These are phyloP conservation scores for Boletus huronensis DNA, from an alignment of 768 basidiomycete species.

Conservation along the genomic window DNA sequence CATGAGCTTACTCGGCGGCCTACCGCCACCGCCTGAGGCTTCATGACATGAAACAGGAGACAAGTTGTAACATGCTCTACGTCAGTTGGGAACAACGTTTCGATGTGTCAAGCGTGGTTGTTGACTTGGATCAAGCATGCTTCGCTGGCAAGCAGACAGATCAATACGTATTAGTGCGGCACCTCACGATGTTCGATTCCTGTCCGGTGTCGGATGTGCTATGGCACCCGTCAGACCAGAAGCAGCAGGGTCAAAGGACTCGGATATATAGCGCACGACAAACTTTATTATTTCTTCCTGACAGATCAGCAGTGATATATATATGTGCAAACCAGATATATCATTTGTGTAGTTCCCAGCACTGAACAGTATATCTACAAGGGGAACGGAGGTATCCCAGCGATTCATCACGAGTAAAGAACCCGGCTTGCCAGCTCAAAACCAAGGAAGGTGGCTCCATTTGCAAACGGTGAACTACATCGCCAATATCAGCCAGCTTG, in stretches of 20 bases:
- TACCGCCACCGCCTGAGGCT: not conserved
- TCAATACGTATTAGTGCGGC: not conserved
- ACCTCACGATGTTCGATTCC: not conserved
- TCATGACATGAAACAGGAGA: conserved; percentile 4
- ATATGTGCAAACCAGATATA: not conserved
- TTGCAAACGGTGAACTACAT: conserved; percentile 86
- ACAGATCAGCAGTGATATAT: conserved; percentile 4
- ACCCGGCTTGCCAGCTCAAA: conserved; percentile 88
- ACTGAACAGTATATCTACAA: not conserved
- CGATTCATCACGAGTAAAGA: conserved; percentile 40
- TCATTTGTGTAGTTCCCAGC: not conserved
- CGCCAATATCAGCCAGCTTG: conserved; percentile 7
- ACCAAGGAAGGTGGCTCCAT: conserved; percentile 94
- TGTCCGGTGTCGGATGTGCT: not conserved
- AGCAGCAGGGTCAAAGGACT: not conserved
- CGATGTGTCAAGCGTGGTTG: not conserved
- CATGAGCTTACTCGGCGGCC: not conserved
- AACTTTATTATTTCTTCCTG: not conserved
- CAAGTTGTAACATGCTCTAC: not conserved
- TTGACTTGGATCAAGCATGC: not conserved
- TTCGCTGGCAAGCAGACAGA: not conserved
- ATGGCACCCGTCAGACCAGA: not conserved
- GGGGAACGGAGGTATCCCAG: not conserved
- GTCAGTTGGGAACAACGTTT: too few species aligned
- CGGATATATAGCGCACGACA: not conserved